Conservation (phyloP, 352 stramenopile genomes). For the Phytophthora cactorum region DNA sequence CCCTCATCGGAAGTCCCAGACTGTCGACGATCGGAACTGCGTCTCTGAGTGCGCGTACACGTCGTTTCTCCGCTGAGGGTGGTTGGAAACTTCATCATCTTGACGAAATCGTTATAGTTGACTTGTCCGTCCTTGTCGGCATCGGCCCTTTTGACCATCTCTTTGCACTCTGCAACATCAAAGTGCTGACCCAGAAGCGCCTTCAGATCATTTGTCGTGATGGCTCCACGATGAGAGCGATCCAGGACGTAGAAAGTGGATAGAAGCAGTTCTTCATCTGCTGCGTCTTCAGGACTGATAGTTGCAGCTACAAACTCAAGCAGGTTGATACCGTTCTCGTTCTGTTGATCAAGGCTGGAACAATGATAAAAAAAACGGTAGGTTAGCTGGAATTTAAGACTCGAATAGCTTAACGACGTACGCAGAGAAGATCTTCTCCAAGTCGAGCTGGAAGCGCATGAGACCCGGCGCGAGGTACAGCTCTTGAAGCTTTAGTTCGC, state of each 20-base stretch:
- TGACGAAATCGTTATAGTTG: slow-evolving; percentile 73
- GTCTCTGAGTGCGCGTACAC: slow-evolving; percentile 3
- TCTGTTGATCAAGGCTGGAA: slow-evolving; percentile 70
- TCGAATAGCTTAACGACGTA: slow-evolving; percentile 27
- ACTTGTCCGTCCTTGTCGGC: slow-evolving; percentile 72
- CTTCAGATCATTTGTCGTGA: slow-evolving; percentile 63
- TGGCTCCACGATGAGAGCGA: slow-evolving; percentile 60
- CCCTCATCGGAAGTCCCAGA: slow-evolving; percentile 12
- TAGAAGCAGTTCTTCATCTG: slow-evolving; percentile 59
- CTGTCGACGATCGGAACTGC: slow-evolving; percentile 17
- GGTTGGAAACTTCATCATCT: slow-evolving; percentile 58
- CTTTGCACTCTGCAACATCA: slow-evolving; percentile 51
- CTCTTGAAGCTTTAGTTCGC: slow-evolving; percentile 73
- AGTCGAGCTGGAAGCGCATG: slow-evolving; percentile 68
- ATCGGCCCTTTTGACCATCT: slow-evolving; percentile 73
- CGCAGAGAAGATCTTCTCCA: slow-evolving; percentile 67
- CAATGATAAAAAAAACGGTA: neutral
- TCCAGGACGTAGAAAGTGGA: slow-evolving; percentile 71
- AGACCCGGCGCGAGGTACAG: slow-evolving; percentile 53
- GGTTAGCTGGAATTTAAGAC: neutral
- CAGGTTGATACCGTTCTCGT: slow-evolving; percentile 77
- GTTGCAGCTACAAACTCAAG: slow-evolving; percentile 83
- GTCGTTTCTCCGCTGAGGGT: slow-evolving; percentile 6
- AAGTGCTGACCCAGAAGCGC: slow-evolving; percentile 70
- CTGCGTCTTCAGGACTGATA: slow-evolving; percentile 62